A percentile compares a stretch with the other conserved stretches of the same genome.
These are phyloP conservation scores for Jacaranda mimosifolia DNA, from an alignment of 257 asterid species.

Conservation along the genomic window DNA sequence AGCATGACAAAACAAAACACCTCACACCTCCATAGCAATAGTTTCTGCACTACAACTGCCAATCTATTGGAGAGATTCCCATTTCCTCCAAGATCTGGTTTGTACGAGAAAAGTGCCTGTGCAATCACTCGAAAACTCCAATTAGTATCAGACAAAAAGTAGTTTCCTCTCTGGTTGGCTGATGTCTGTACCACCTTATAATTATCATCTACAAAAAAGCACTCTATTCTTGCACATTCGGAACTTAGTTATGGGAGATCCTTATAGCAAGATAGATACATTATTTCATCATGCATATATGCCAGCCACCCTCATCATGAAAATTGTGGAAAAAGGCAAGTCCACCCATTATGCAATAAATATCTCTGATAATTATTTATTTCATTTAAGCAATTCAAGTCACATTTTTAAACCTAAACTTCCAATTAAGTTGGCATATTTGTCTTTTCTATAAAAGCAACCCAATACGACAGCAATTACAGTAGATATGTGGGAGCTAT, in stretches of 20 bases:
- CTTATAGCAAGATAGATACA: neutral
- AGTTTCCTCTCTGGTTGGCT: neutral
- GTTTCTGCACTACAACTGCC: slow-evolving; percentile 67
- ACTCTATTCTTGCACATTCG: neutral
- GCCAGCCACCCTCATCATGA: neutral
- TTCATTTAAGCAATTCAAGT: neutral
- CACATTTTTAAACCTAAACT: neutral
- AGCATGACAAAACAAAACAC: neutral
- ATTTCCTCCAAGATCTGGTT: slow-evolving; percentile 80
- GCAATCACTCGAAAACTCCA: slow-evolving; percentile 18
- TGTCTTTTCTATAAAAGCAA: neutral
- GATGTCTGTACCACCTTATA: neutral
- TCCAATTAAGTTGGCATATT: slow-evolving; percentile 6
- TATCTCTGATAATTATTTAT: neutral
- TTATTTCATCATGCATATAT: neutral
- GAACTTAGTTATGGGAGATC: neutral
- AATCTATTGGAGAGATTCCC: slow-evolving; percentile 78
- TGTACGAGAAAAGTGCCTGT: slow-evolving; percentile 91
- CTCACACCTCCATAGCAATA: neutral
- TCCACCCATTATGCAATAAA: neutral
- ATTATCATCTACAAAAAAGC: neutral
- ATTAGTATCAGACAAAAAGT: neutral
- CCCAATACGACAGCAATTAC: neutral
- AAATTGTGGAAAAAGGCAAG: neutral
- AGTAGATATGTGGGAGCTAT: neutral